Percentiles rank a stretch among this genome's conserved stretches.
Evolutionary conservation across 148 eudicot species (phyloP).

Genomic region (Simmondsia chinensis): DNA sequence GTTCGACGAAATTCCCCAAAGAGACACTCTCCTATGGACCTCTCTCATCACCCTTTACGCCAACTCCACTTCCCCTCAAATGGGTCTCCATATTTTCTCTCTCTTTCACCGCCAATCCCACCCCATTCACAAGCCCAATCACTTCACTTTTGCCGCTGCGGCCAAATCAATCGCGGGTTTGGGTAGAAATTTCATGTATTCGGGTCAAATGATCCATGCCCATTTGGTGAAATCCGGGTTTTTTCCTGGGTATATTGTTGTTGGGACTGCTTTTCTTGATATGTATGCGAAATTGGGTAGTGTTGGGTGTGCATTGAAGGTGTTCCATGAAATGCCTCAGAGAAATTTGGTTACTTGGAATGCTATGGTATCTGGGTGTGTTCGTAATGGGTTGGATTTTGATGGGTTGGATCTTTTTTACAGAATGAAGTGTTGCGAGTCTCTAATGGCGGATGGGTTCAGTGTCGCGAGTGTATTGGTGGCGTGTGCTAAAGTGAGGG

Average conservation of each 20-base stretch:
- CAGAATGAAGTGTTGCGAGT: slow-evolving; percentile 19
- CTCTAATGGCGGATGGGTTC: slow-evolving; percentile 15
- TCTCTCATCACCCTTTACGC: slow-evolving; percentile 23
- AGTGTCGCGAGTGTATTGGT: slow-evolving; percentile 13
- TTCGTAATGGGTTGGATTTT: slow-evolving; percentile 13
- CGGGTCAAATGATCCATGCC: slow-evolving; percentile 16
- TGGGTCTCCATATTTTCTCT: slow-evolving; percentile 20
- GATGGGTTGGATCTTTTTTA: slow-evolving; percentile 18
- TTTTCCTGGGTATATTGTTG: slow-evolving; percentile 11
- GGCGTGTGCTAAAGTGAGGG: slow-evolving; percentile 12
- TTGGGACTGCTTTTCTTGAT: slow-evolving; percentile 25
- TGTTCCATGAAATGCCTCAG: slow-evolving; percentile 34
- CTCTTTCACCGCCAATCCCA: slow-evolving; percentile 10
- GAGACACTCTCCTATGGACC: slow-evolving; percentile 23
- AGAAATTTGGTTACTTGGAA: no score
- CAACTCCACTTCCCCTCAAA: slow-evolving; percentile 11
- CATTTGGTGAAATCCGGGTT: slow-evolving; percentile 13
- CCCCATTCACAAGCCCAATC: slow-evolving; percentile 10
- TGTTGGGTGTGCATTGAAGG: slow-evolving; percentile 9
- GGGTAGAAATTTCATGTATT: slow-evolving; percentile 1
- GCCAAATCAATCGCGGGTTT: slow-evolving; percentile 19
- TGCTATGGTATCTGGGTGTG: slow-evolving; percentile 26
- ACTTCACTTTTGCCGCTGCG: slow-evolving; percentile 14
- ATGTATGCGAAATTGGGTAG: slow-evolving; percentile 23
- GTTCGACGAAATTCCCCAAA: slow-evolving; percentile 19